Base-by-base conservation (phyloP, 164 flowering plant species). In the Sedum album region DNA sequence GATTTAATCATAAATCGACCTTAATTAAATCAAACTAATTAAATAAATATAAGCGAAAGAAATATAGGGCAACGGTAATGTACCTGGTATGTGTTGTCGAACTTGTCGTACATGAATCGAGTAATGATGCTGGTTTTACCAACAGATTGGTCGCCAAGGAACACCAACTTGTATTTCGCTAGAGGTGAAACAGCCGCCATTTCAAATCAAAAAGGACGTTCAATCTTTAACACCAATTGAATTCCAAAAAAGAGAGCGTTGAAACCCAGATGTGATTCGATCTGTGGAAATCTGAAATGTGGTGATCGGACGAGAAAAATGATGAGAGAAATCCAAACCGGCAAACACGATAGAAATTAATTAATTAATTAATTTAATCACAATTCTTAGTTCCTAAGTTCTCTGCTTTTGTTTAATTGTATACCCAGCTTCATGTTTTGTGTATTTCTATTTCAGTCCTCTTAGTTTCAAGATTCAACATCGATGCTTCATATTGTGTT, bases 81-180 rank as follows among this genome's bases (percentile, higher is more conserved):
- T 44, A 89, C 96, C 93, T 89, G 96, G 63, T 89, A 89, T 15
- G 96, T 89, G 71, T 79, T 82, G 72, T 89, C 96, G 78, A 89
- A 90, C 73, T 90, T 90, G 69, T 90, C 96, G 77, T 89, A 87
- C 95, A 89, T 89, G 82, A 87, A 89, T 41, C 95, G 90, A 60
- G 95, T 89, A 78, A 89, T 89, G 81, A 89, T 87, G 80, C 92
- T 89, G 70, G 92, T 89, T 75, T 89, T 89, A 6, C 95, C 95
- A 31, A 89, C 95, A 31, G 95, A 89, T 73, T 89, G 92, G 78
- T 88, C 94, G 20, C 94, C 94, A 70, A 88, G 74, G 77, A 88
- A 88, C 39, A 88, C 95, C 9, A 88, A 82, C 75, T 88, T 88
- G 85, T 84, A 88, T 70, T 88, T 88, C 31, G 95, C 95, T 4